Base-by-base conservation (phyloP, 1,284 basidiomycete genomes). In the Cystobasidium slooffiae region DNA sequence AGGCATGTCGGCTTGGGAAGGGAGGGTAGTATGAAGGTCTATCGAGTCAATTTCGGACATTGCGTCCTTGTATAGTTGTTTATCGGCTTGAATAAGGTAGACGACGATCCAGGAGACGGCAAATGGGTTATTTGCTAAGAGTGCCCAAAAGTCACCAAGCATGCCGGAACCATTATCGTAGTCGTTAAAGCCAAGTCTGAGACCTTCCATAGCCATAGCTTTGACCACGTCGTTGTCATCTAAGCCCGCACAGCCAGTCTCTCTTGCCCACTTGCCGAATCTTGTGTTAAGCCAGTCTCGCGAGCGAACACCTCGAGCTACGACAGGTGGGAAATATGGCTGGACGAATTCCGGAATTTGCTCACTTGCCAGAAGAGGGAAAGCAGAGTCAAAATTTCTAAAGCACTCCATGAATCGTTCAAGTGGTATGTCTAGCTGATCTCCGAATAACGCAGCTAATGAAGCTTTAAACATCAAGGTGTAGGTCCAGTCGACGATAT, bases 71-170 rank as follows among this genome's bases (percentile, higher is more conserved):
- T 82, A 78, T n/a, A 81, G 77, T 4, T 77, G 37, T 3, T 20
- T 43, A 0, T 79, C 78, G 2, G 78, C 68, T 52, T 82, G 79
- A 3, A 83, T 75, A 22, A 81, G 56, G 49, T 81, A 79, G 3
- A 79, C 76, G 20, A 83, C 59, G 12, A 80, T 68, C 79, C 82
- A 83, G 20, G 81, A 79, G 5, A 76, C 79, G 12, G 81, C 80
- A 68, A 70, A 81, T n/a, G 79, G 78, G 1, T 79, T 78, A 66
- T 84, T 84, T 1, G 83, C 81, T 47, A 81, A 76, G 1, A 82
- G 64, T 7, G 81, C 80, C 81, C 82, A 82, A 2, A 81, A 76
- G 52, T 81, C 79, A 20, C 52, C 62, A 24, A 77, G 72, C 1
- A 77, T 59, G 39, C 66, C 39, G 8, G 75, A 64, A 64, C 78